Percentiles rank a stretch among this genome's conserved stretches.
phyloP scores from a whole-genome alignment of 108 stramenopile species.

The Halocafeteria seosinensis region DNA sequence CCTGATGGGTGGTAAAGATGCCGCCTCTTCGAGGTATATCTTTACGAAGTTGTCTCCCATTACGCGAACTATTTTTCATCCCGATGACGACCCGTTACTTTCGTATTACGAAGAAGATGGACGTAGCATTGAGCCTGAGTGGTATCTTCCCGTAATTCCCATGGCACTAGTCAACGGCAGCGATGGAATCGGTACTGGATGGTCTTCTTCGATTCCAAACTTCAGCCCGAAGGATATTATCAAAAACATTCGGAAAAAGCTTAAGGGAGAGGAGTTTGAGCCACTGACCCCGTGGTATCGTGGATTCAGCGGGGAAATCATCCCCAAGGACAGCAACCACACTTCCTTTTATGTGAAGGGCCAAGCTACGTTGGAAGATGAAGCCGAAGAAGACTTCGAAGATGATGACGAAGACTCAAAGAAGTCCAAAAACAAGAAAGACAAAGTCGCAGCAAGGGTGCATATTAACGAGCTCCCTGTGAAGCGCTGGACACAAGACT shows the following conservation, averaged over 20 bases:
- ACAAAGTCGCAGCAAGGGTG: constrained; percentile 57
- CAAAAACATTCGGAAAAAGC: constrained; percentile 55
- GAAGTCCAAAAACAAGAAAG: constrained; percentile 41
- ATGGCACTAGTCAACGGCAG: constrained; percentile 48
- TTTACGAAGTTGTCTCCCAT: constrained; percentile 86
- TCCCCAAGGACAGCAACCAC: constrained; percentile 2
- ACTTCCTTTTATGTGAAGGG: constrained; percentile 3
- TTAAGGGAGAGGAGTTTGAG: constrained; percentile 29
- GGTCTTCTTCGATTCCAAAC: constrained; percentile 51
- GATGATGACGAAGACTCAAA: constrained; percentile 3
- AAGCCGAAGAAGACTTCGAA: constrained; percentile 1
- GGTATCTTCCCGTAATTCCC: constrained; percentile 56
- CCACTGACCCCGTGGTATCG: constrained; percentile 55
- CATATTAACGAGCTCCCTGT: constrained; percentile 81
- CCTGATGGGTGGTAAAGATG: constrained; percentile 80
- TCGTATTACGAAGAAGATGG: constrained; percentile 88
- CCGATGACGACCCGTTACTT: constrained; percentile 85
- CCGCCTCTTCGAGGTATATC: constrained; percentile 90
- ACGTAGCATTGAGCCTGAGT: constrained; percentile 77
- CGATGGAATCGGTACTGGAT: constrained; percentile 97
- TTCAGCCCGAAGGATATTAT: constrained; percentile 75
- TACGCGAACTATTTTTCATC: constrained; percentile 81
- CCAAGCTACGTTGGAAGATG: background rate
- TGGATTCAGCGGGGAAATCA: constrained; percentile 68
- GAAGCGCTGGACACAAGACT: constrained; percentile 87